These are phyloP conservation scores for Xylaria arbuscula DNA, from an alignment of 2,329 filamentous ascomycete species.

Conservation along the genomic window DNA sequence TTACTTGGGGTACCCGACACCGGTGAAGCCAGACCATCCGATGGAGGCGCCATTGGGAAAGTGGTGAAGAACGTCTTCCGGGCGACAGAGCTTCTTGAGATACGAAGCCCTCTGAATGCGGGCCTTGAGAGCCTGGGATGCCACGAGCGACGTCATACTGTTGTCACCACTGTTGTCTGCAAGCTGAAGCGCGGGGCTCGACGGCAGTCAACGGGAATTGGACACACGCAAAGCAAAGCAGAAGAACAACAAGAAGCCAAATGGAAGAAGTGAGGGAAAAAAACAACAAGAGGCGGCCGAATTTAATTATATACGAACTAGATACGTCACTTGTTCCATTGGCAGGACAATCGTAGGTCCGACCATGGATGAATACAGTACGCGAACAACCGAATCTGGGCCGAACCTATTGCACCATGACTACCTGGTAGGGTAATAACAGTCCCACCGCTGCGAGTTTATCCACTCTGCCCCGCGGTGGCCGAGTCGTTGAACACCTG, in stretches of 20 bases:
- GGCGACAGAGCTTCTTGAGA: slow-evolving; percentile 81
- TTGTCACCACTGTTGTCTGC: slow-evolving; percentile 26
- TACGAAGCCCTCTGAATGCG: slow-evolving; percentile 81
- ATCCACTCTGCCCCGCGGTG: slow-evolving; percentile 20
- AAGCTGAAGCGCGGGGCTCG: slow-evolving; percentile 28
- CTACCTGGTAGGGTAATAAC: not conserved
- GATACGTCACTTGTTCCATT: slow-evolving; percentile 17
- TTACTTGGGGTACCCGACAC: slow-evolving; percentile 88
- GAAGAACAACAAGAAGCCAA: slow-evolving; percentile 31
- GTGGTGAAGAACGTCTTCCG: slow-evolving; percentile 81
- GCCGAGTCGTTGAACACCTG: slow-evolving; percentile 7
- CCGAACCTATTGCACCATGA: slow-evolving; percentile 28
- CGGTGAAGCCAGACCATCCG: slow-evolving; percentile 92
- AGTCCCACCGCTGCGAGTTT: slow-evolving; percentile 27
- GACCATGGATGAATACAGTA: slow-evolving; percentile 8
- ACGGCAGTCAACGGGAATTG: slow-evolving; percentile 22
- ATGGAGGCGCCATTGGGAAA: slow-evolving; percentile 90
- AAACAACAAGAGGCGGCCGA: slow-evolving; percentile 16
- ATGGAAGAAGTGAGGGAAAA: slow-evolving; percentile 1
- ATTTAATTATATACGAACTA: slow-evolving; percentile 16
- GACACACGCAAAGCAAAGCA: slow-evolving; percentile 25
- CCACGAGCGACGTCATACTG: slow-evolving; percentile 63
- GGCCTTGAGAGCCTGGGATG: slow-evolving; percentile 79
- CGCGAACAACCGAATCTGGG: slow-evolving; percentile 29
- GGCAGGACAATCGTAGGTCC: slow-evolving; percentile 25